Percentiles rank a stretch among this genome's conserved stretches.
Conservation (phyloP, 179 eudicot genomes). For the Spinacia oleracea region DNA sequence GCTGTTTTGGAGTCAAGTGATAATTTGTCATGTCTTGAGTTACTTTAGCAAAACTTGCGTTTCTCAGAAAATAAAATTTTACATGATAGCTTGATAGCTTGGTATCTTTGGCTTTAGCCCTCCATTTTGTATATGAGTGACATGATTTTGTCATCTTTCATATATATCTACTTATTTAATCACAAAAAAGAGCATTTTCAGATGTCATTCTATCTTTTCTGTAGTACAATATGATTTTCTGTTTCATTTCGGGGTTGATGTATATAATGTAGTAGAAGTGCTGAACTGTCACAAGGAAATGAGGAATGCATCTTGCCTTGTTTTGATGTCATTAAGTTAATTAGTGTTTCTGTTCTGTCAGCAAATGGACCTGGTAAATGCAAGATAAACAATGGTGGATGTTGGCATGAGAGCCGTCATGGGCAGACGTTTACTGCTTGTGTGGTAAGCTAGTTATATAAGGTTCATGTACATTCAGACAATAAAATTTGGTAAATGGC, state of each 20-base stretch:
- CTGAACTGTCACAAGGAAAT: not conserved
- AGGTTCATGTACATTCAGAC: not conserved
- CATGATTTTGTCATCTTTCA: not conserved
- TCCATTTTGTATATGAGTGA: not conserved
- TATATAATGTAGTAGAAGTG: not conserved
- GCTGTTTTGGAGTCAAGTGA: not conserved
- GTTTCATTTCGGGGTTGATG: not conserved
- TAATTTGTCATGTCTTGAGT: not conserved
- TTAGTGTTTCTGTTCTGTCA: constrained; percentile 29
- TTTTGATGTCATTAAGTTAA: constrained; percentile 4
- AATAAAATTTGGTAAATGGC: not conserved
- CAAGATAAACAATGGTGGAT: constrained; percentile 86
- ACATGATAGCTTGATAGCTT: not conserved
- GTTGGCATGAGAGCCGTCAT: constrained; percentile 86
- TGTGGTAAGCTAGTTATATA: constrained; percentile 43
- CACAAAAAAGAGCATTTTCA: not conserved
- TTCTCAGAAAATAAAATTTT: not conserved
- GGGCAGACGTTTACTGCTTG: constrained; percentile 81
- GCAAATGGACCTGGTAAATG: constrained; percentile 97
- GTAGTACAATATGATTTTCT: not conserved
- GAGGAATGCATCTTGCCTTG: not conserved
- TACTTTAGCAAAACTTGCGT: not conserved
- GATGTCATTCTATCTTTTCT: not conserved
- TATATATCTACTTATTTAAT: not conserved
- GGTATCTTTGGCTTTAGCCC: not conserved